phyloP scores from a whole-genome alignment of 495 filamentous ascomycete species.

The Copromyces sp. region DNA sequence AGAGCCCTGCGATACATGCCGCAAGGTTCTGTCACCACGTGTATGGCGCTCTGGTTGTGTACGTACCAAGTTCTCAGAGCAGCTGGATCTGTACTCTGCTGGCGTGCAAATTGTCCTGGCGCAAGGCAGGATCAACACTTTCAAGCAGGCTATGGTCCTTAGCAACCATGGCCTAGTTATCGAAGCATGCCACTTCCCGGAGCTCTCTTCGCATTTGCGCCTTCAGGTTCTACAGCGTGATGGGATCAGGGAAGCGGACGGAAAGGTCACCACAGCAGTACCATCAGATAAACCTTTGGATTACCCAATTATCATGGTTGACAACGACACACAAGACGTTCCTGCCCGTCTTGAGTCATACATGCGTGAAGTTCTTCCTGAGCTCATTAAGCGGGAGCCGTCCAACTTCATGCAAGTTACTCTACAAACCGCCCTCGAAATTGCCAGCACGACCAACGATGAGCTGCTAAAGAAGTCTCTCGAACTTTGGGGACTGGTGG shows the following conservation, averaged over 20 bases:
- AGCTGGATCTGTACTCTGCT: slow-evolving; percentile 61
- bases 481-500: slow-evolving; percentile 68
- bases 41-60: slow-evolving; percentile 76
- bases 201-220: slow-evolving; percentile 41
- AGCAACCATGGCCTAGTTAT: slow-evolving; percentile 49
- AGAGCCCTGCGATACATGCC: slow-evolving; percentile 72
- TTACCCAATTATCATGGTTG: slow-evolving; percentile 45
- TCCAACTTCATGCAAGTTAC: slow-evolving; percentile 62
- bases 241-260: slow-evolving; percentile 31
- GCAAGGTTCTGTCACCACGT: slow-evolving; percentile 63
- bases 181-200: slow-evolving; percentile 59
- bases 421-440: slow-evolving; percentile 45
- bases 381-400: slow-evolving; percentile 53
- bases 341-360: slow-evolving; percentile 58
- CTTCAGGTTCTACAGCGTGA: slow-evolving; percentile 45
- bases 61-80: slow-evolving; percentile 62
- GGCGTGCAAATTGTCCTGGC: slow-evolving; percentile 60
- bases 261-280: slow-evolving; percentile 26
- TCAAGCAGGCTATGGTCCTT: slow-evolving; percentile 48
- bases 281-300: slow-evolving; percentile 21
- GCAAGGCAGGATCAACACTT: slow-evolving; percentile 50
- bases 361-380: slow-evolving; percentile 51
- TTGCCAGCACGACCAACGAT: slow-evolving; percentile 49
- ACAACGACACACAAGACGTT: slow-evolving; percentile 59
- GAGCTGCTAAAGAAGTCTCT: slow-evolving; percentile 53